These are phyloP conservation scores for Diaporthe citri DNA, from an alignment of 2,329 filamentous ascomycete genomes.

Conservation along the genomic window DNA sequence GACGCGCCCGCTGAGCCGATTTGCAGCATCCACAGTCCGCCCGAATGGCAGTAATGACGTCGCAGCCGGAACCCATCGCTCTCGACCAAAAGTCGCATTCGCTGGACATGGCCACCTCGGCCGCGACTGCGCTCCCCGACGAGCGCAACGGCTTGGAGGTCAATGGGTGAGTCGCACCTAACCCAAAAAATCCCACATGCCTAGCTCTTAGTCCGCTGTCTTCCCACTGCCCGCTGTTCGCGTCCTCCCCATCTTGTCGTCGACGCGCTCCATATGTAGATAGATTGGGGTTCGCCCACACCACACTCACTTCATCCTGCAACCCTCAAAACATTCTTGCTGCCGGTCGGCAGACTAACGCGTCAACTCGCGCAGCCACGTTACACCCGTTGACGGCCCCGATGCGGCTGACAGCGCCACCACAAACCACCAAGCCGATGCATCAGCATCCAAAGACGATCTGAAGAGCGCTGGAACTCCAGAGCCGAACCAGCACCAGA, in stretches of 20 bases:
- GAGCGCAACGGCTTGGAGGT: slow-evolving; percentile 49
- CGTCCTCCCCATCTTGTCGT: neutral
- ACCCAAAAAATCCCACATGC: neutral
- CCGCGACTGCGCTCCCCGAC: slow-evolving; percentile 57
- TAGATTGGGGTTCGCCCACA: neutral
- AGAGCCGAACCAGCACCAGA: slow-evolving; percentile 34
- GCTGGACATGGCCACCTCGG: slow-evolving; percentile 57
- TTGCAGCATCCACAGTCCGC: slow-evolving; percentile 47
- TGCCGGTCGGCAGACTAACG: slow-evolving; percentile 23
- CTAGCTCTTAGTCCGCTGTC: neutral
- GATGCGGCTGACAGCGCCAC: slow-evolving; percentile 34
- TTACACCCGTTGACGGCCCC: slow-evolving; percentile 36
- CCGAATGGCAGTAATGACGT: slow-evolving; percentile 68
- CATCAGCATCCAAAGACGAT: slow-evolving; percentile 28
- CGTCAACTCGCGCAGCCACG: slow-evolving; percentile 40
- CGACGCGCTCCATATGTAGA: neutral
- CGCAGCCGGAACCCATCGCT: slow-evolving; percentile 57
- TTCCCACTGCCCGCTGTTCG: neutral
- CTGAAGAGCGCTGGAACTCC: slow-evolving; percentile 35
- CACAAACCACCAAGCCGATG: slow-evolving; percentile 3
- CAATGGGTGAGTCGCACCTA: slow-evolving; percentile 68
- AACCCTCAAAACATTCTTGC: neutral
- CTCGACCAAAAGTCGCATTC: slow-evolving; percentile 65
- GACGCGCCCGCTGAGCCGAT: slow-evolving; percentile 33
- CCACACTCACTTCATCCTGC: neutral